Evolutionary conservation across 106 monocot genomes (phyloP).

Genomic region (Platanthera zijinensis): DNA sequence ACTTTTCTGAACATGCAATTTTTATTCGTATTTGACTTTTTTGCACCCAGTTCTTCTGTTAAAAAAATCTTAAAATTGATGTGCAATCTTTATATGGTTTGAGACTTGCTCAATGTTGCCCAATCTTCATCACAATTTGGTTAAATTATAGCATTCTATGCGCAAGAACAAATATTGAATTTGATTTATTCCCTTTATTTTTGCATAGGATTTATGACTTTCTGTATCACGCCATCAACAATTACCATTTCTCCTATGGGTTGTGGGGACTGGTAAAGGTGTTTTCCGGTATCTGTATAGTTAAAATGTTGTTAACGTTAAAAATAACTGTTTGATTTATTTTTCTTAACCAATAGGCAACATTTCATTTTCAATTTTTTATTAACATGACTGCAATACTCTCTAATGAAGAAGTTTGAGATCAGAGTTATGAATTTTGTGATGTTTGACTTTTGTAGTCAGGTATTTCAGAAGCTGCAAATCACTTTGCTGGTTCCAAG

Average conservation of each 20-base stretch:
- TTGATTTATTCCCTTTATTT: background rate
- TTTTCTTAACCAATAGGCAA: background rate
- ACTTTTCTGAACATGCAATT: background rate
- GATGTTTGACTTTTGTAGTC: background rate
- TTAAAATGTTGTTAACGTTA: background rate
- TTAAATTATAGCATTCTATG: background rate
- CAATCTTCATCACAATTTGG: background rate
- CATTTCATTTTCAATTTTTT: background rate
- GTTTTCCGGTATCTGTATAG: background rate
- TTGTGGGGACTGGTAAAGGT: background rate
- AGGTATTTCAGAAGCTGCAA: constrained; percentile 5
- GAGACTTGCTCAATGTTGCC: background rate
- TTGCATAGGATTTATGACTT: background rate
- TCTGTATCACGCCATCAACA: background rate
- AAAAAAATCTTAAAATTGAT: background rate
- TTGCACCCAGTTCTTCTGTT: background rate
- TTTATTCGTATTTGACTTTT: background rate
- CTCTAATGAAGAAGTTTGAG: background rate
- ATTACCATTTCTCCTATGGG: background rate
- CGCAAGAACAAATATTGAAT: background rate
- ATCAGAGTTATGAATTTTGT: background rate
- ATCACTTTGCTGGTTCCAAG: background rate
- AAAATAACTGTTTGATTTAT: background rate
- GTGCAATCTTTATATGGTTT: background rate
- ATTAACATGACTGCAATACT: background rate